Percentiles rank a stretch among this genome's conserved stretches.
Conservation (phyloP, 2,329 filamentous ascomycete genomes). For the Penicillium sp. region DNA sequence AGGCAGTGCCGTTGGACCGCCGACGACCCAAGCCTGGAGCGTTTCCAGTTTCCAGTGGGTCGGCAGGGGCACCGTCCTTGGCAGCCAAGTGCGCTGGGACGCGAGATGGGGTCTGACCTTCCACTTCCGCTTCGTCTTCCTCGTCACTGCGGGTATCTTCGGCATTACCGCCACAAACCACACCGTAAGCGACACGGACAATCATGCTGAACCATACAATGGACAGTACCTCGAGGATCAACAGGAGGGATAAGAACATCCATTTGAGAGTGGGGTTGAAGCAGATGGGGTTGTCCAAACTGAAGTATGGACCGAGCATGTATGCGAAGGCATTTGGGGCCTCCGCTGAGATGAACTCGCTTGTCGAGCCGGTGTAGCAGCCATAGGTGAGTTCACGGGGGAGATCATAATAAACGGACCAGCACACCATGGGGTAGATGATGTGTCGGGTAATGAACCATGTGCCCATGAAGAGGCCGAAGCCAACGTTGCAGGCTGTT, state of each 20-base stretch:
- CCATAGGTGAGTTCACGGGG: conserved; percentile 54
- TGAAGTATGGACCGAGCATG: conserved; percentile 63
- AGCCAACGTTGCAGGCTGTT: conserved; percentile 68
- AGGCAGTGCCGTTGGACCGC: conserved; percentile 28
- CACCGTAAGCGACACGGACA: conserved; percentile 67
- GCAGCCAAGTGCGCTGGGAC: conserved; percentile 15
- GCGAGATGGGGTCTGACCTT: conserved; percentile 20
- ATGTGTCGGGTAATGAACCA: conserved; percentile 81
- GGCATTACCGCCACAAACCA: conserved; percentile 63
- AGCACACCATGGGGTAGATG: conserved; percentile 69
- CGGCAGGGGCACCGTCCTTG: conserved; percentile 20
- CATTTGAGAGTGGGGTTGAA: conserved; percentile 66
- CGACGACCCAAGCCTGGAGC: conserved; percentile 27
- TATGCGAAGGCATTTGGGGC: conserved; percentile 46
- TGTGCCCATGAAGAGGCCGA: conserved; percentile 72
- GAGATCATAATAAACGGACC: conserved; percentile 65
- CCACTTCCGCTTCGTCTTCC: conserved; percentile 45
- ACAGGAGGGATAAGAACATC: conserved; percentile 66
- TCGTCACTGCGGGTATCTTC: conserved; percentile 80
- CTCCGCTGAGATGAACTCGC: conserved; percentile 29
- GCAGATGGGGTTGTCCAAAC: conserved; percentile 66
- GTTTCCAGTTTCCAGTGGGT: conserved; percentile 19
- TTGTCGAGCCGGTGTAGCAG: conserved; percentile 56
- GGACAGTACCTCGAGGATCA: conserved; percentile 70
- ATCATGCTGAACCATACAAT: conserved; percentile 88